A percentile compares a stretch with the other conserved stretches of the same genome.
These are phyloP conservation scores for Globisporangium irregulare DNA, from an alignment of 352 stramenopile genomes.

Conservation along the genomic window DNA sequence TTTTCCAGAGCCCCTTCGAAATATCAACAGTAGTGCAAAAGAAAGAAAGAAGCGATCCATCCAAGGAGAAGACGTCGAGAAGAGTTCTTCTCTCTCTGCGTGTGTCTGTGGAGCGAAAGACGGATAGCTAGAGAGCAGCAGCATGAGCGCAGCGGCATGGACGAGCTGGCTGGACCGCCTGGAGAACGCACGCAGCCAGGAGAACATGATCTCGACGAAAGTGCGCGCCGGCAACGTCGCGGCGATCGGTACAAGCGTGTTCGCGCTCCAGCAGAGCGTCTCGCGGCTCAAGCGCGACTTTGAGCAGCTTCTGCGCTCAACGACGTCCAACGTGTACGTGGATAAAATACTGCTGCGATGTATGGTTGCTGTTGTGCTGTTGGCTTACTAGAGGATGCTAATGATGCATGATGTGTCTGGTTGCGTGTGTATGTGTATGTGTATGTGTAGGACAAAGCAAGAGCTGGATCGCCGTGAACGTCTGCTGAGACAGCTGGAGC, in stretches of 20 bases:
- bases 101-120: constrained; percentile 3
- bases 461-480: constrained; percentile 69
- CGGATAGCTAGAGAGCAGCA: background rate
- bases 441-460: constrained; percentile 46
- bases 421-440: background rate
- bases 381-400: background rate
- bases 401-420: background rate
- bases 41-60: constrained; percentile 11
- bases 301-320: constrained; percentile 65
- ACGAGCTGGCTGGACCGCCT: constrained; percentile 79
- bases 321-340: constrained; percentile 46
- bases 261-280: constrained; percentile 82
- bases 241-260: constrained; percentile 74
- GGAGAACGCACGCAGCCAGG: constrained; percentile 67
- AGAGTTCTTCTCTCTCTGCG: background rate
- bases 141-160: constrained; percentile 73
- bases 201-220: constrained; percentile 61
- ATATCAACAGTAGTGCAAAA: constrained; percentile 6
- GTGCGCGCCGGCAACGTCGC: constrained; percentile 61
- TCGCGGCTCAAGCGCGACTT: constrained; percentile 79
- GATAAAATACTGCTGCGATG: background rate
- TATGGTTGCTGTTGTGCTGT: background rate
- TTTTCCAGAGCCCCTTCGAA: constrained; percentile 9
- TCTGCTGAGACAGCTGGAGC: constrained; percentile 56
- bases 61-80: constrained; percentile 3